Evolutionary conservation across 371 early-diverging fungal genomes (phyloP).

Genomic region (Zancudomyces culisetae): DNA sequence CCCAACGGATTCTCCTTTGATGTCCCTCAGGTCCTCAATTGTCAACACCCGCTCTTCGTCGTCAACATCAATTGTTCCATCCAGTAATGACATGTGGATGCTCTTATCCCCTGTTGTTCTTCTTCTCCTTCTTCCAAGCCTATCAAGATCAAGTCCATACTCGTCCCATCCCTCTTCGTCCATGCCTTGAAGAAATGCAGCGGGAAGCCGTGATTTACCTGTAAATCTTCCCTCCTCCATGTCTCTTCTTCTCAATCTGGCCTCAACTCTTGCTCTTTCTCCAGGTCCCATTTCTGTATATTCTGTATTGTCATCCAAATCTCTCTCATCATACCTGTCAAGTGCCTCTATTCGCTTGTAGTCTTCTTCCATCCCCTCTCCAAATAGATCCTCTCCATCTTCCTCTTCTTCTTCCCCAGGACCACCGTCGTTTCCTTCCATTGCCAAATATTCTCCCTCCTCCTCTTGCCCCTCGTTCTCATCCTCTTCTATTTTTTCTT

Average conservation of each 20-base stretch:
- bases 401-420: constrained; percentile 44
- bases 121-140: neutral
- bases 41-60: constrained; percentile 30
- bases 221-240: constrained; percentile 44
- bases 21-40: constrained; percentile 36
- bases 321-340: constrained; percentile 60
- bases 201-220: constrained; percentile 47
- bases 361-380: constrained; percentile 56
- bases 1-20: constrained; percentile 34
- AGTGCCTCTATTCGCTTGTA: constrained; percentile 48
- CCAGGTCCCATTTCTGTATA: constrained; percentile 51
- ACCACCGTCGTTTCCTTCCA: no score
- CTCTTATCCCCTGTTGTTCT: constrained; percentile 9
- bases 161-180: constrained; percentile 21
- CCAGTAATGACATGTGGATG: constrained; percentile 14
- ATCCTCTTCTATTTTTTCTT: constrained; percentile 3
- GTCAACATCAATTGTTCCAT: constrained; percentile 8
- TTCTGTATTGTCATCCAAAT: constrained; percentile 50
- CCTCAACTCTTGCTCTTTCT: constrained; percentile 56
- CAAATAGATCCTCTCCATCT: constrained; percentile 71
- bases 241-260: constrained; percentile 61
- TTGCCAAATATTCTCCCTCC: constrained; percentile 20
- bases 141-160: neutral
- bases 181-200: constrained; percentile 62
- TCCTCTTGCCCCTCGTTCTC: constrained; percentile 13